Evolutionary conservation across 2,329 filamentous ascomycete genomes (phyloP), one percentile per base, ranked within the genome.

Genomic region (Trichocomaceae sp.): DNA sequence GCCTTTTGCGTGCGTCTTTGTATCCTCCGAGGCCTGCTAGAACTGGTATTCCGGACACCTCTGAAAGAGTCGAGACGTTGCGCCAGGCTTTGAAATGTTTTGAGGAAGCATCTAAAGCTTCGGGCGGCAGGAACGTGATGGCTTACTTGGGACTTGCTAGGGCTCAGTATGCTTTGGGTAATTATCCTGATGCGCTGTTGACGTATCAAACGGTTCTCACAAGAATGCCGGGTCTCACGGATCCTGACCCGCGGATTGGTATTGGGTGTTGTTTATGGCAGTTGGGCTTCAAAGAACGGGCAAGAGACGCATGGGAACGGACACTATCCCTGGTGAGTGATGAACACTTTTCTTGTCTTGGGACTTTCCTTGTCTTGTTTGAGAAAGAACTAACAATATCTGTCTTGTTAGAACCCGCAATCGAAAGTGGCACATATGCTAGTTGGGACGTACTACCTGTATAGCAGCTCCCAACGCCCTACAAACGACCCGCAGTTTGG

Each of bases 211-310:
- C 89, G 57, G 90, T 90, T 15, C 76, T 99, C 50, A 79, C 84
- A 63, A 90, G 87, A 71, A 90, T 91, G 77, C 93, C 93, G 1
- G 84, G 89, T 61, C 79, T 97, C 65, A 83, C 87, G 42, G 93
- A 99, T 65, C 93, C 93, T 0, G 93, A 99, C 70, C 95, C 93
- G 62, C 83, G 95, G 63, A 92, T 99, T 62, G 93, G 93, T 54
- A 92, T 99, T 65, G 93, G 93, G 46, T 93, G 90, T 72, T 99
- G 93, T 76, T 86, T 96, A 70, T 99, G 95, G 93, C 89, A 96
- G 70, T 79, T 99, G 26, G 91, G 91, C 10, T 90, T 89, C 77
- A 96, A 95, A 70, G 89, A 95, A 33, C 90, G 96, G 64, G 93
- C 95, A 7, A 92, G 88, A 67, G 77, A 79, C 47, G 92, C 93